A percentile compares a stretch with the other conserved stretches of the same genome.
These are phyloP conservation scores for Medicago truncatula DNA, from an alignment of 306 rosid genomes.

Conservation along the genomic window DNA sequence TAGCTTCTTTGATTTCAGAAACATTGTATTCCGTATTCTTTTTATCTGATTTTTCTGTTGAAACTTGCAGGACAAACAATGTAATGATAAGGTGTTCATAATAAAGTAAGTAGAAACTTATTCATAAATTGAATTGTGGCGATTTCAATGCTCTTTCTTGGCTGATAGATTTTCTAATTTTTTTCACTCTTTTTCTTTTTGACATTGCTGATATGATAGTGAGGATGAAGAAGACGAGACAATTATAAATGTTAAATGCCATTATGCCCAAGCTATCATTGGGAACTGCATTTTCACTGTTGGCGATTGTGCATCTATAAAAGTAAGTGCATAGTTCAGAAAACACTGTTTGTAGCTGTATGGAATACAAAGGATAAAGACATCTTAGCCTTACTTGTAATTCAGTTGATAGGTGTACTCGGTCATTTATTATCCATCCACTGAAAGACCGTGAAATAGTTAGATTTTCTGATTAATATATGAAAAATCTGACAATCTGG, in stretches of 20 bases:
- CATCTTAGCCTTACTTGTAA: too few relatives aligned
- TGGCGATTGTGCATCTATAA: constrained; percentile 83
- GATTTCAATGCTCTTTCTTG: constrained; percentile 4
- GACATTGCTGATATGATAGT: constrained; percentile 50
- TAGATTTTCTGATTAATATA: too few relatives aligned
- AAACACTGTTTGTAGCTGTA: neutral
- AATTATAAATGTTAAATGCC: constrained; percentile 74
- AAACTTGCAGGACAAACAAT: constrained; percentile 65
- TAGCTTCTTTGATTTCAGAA: constrained; percentile 24
- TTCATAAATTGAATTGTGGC: constrained; percentile 3
- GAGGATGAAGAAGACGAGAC: constrained; percentile 81
- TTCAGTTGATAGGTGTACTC: too few relatives aligned
- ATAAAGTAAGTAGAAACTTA: constrained; percentile 61
- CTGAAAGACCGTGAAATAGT: too few relatives aligned
- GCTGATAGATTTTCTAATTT: constrained; percentile 33
- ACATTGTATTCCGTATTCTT: constrained; percentile 9
- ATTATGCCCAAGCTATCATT: constrained; percentile 74
- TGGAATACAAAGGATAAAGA: too few relatives aligned
- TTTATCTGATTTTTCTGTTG: constrained; percentile 41
- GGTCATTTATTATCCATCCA: too few relatives aligned
- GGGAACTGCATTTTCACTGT: constrained; percentile 62
- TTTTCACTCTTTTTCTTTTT: constrained; percentile 16
- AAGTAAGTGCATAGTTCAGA: constrained; percentile 54
- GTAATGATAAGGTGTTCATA: constrained; percentile 45
- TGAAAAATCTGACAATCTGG: too few relatives aligned